Evolutionary conservation across 805 yeast species (phyloP), one percentile per base, ranked within the genome.

Genomic region (Henningerozyma blattae): DNA sequence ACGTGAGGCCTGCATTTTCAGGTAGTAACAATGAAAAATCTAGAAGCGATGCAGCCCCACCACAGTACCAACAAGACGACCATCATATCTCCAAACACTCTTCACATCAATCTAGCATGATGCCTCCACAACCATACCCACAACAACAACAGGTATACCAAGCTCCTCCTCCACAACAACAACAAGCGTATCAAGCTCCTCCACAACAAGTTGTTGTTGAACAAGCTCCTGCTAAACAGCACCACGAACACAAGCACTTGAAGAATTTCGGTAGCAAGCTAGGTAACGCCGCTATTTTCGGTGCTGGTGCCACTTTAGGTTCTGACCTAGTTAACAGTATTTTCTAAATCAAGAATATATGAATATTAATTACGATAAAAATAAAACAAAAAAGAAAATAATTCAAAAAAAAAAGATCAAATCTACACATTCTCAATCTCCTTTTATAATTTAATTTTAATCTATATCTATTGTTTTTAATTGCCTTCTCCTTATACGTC

Each of bases 301-400:
- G 96, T 58, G 95, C 94, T 8, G 97, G 97, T 65, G 94, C 96
- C 27, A 78, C 95, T 1, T 65, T 87, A 35, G 97, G 97, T 50
- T 69, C 83, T 30, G 85, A 81, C 48, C 47, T 89, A 33, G 83
- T 87, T 27, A 75, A 80, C 48, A 68, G 82, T 28, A 78, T 83
- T 39, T 75, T 79, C 46, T 75, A 59, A 52, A n/a, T n/a, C n/a
- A n/a, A n/a, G n/a, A n/a, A n/a, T n/a, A n/a, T n/a, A n/a, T n/a
- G n/a, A n/a, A n/a, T n/a, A n/a, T n/a, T n/a, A n/a, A n/a, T n/a
- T n/a, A n/a, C n/a, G n/a, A n/a, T n/a, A n/a, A n/a, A n/a, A n/a
- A n/a, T n/a, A n/a, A n/a, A n/a, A n/a, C n/a, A n/a, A n/a, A n/a
- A n/a, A n/a, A n/a, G n/a, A n/a, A n/a, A n/a, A n/a, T n/a, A n/a